phyloP scores from a whole-genome alignment of 2,329 filamentous ascomycete genomes.

The Colletotrichum melonis region DNA sequence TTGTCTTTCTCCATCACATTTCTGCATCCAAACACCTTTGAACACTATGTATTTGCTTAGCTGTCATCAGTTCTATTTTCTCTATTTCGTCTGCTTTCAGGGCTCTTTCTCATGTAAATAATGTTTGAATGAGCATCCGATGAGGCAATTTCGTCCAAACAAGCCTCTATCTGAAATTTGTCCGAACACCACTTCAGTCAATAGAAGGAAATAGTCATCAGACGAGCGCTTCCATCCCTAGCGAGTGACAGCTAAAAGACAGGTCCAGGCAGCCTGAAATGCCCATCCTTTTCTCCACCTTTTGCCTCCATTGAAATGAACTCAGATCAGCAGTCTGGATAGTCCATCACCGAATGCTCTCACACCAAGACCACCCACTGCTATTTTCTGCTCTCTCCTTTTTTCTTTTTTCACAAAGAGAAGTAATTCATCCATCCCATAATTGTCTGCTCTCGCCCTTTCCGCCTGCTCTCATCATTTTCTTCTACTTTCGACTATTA shows the following conservation, averaged over 20 bases:
- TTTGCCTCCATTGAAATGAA: no score
- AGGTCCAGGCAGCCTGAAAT: no score
- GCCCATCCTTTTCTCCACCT: no score
- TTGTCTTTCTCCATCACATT: no score
- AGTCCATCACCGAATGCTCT: no score
- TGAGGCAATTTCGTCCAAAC: not conserved
- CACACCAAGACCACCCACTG: not conserved
- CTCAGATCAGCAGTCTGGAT: no score
- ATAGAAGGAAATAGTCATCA: not conserved
- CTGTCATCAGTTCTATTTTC: no score
- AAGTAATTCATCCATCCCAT: not conserved
- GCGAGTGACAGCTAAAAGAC: no score
- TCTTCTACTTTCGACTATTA: not conserved
- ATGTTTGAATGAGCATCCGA: not conserved
- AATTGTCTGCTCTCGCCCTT: not conserved
- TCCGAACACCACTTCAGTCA: not conserved
- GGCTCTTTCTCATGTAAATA: not conserved
- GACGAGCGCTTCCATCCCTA: not conserved
- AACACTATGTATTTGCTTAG: accelerated
- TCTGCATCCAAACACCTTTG: no score
- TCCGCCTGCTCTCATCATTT: not conserved
- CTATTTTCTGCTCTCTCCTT: not conserved
- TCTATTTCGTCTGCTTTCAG: not conserved
- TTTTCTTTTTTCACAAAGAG: not conserved
- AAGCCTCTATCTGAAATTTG: not conserved